Percentiles rank a stretch among this genome's conserved stretches.
phyloP scores from a whole-genome alignment of 2,329 filamentous ascomycete genomes.

The Pyrenochaeta sp. region DNA sequence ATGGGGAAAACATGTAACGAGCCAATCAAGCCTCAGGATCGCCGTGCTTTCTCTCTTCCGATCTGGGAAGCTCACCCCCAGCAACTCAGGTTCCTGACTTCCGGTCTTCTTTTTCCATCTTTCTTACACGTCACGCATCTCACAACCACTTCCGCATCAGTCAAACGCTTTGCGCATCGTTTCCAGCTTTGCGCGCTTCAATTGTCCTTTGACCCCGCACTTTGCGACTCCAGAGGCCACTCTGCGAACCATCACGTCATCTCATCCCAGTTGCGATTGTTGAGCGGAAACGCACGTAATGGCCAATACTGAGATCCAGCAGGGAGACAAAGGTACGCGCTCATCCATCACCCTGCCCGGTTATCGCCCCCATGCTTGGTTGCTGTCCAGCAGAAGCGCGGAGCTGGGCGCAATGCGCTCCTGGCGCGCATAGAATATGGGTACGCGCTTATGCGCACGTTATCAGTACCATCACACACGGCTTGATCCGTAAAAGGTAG shows the following conservation, averaged over 20 bases:
- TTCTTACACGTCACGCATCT: slow-evolving; percentile 23
- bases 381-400: not conserved
- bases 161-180: slow-evolving; percentile 22
- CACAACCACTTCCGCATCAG: slow-evolving; percentile 34
- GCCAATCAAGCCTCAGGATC: slow-evolving; percentile 38
- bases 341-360: not conserved
- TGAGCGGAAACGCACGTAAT: slow-evolving; percentile 32
- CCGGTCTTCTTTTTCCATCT: slow-evolving; percentile 29
- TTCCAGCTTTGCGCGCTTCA: slow-evolving; percentile 29
- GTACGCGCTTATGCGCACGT: slow-evolving; percentile 13
- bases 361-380: not conserved
- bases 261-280: slow-evolving; percentile 22
- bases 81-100: slow-evolving; percentile 24
- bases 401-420: slow-evolving; percentile 7
- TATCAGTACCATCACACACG: slow-evolving; percentile 20
- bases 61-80: slow-evolving; percentile 37
- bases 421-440: slow-evolving; percentile 6
- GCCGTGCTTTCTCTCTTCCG: slow-evolving; percentile 42
- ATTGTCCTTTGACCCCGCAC: slow-evolving; percentile 28
- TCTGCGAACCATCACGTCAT: slow-evolving; percentile 44
- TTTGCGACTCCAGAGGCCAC: slow-evolving; percentile 29
- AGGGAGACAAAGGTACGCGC: slow-evolving; percentile 49
- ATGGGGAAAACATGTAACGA: slow-evolving; percentile 27
- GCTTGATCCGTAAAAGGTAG: slow-evolving; percentile 31
- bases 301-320: slow-evolving; percentile 46